These are phyloP conservation scores for Trichocomaceae sp. DNA, from an alignment of 2,329 filamentous ascomycete genomes.

Conservation along the genomic window DNA sequence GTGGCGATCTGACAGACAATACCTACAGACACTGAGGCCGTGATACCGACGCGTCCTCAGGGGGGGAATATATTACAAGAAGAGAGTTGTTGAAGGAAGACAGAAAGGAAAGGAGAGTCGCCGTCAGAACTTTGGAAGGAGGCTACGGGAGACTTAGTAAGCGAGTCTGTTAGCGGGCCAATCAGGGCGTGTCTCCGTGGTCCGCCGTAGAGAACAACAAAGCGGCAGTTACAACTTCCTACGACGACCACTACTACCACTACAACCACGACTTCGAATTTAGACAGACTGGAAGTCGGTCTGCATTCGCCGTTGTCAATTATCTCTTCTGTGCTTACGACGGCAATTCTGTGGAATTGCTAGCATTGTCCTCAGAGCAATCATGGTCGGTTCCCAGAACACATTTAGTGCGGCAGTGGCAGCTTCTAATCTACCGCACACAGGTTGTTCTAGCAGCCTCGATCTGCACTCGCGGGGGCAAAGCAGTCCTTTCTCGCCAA, in stretches of 20 bases:
- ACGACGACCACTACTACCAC: too few relatives aligned
- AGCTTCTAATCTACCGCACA: constrained; percentile 12
- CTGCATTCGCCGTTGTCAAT: neutral
- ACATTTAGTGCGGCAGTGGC: neutral
- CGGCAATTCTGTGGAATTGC: neutral
- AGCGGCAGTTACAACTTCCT: constrained; percentile 20
- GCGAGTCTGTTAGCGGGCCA: constrained; percentile 34
- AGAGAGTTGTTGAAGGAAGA: neutral
- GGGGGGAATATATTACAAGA: too few relatives aligned
- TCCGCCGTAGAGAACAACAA: constrained; percentile 33
- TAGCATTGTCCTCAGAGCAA: constrained; percentile 2
- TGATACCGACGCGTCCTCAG: neutral
- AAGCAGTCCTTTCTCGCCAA: constrained; percentile 94
- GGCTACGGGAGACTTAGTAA: constrained; percentile 20
- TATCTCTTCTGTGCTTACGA: constrained; percentile 12
- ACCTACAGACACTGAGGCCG: neutral
- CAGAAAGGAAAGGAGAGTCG: too few relatives aligned
- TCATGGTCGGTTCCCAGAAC: constrained; percentile 13
- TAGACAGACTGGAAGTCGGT: neutral
- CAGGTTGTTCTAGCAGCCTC: constrained; percentile 98
- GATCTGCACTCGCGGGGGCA: constrained; percentile 96
- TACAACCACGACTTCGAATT: too few relatives aligned
- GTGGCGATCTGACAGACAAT: neutral
- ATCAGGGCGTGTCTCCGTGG: constrained; percentile 13
- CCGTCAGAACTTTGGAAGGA: too few relatives aligned